Evolutionary conservation across 2,329 filamentous ascomycete genomes (phyloP).

Genomic region (Paraphaeosphaeria sporulosa): DNA sequence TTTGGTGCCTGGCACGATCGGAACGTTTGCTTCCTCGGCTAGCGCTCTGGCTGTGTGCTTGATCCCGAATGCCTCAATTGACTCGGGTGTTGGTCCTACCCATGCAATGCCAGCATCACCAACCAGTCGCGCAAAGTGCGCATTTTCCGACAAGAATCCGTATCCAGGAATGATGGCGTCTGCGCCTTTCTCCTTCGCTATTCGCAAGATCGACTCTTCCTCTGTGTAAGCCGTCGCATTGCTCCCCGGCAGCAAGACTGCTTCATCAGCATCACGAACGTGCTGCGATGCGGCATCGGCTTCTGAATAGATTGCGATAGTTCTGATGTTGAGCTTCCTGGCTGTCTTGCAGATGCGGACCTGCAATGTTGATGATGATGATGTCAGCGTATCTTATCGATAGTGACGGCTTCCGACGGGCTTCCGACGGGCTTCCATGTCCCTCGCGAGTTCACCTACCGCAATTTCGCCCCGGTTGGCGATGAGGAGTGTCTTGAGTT

Average conservation of each 20-base stretch:
- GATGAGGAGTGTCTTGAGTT: conserved; percentile 2
- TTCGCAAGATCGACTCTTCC: conserved; percentile 56
- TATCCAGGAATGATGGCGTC: conserved; percentile 73
- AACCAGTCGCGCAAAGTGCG: conserved; percentile 65
- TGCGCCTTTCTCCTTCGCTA: conserved; percentile 58
- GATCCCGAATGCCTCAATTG: conserved; percentile 64
- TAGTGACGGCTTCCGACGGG: neutral
- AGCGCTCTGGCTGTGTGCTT: conserved; percentile 66
- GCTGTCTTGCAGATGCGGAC: conserved; percentile 61
- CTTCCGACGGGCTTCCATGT: neutral
- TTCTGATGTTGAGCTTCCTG: conserved; percentile 58
- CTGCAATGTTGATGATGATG: conserved; percentile 32
- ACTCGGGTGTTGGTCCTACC: conserved; percentile 64
- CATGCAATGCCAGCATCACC: conserved; percentile 64
- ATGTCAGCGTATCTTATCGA: conserved; percentile 25
- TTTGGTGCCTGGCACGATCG: conserved; percentile 63
- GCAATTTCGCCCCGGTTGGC: conserved; percentile 22
- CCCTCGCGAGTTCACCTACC: conserved; percentile 10
- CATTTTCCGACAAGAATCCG: conserved; percentile 71
- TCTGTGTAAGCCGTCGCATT: conserved; percentile 61
- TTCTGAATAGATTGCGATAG: conserved; percentile 65
- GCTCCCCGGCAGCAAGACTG: conserved; percentile 58
- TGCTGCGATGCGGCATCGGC: conserved; percentile 64
- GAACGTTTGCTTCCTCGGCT: conserved; percentile 61
- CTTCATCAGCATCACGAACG: conserved; percentile 62